phyloP scores from a whole-genome alignment of 352 stramenopile species.

The Phytophthora tentaculata region DNA sequence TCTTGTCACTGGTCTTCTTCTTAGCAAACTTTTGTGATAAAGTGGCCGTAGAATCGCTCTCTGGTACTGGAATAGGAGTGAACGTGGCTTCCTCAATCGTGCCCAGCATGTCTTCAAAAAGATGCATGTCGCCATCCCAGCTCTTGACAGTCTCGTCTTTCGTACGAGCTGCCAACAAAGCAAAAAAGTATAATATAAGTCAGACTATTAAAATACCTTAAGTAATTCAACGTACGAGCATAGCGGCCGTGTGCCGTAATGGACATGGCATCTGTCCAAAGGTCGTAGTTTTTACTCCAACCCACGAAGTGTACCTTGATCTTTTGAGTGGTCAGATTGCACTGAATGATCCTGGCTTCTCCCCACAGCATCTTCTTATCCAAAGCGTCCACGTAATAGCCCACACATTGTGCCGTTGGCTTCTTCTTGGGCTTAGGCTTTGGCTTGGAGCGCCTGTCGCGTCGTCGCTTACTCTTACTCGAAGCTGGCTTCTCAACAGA shows the following conservation, averaged over 20 bases:
- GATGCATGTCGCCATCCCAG: slow-evolving; percentile 62
- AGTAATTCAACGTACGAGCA: slow-evolving; percentile 44
- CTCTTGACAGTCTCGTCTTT: slow-evolving; percentile 39
- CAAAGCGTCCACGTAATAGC: slow-evolving; percentile 73
- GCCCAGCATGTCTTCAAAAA: slow-evolving; percentile 60
- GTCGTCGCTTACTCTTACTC: slow-evolving; percentile 30
- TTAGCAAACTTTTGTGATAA: background rate
- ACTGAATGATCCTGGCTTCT: slow-evolving; percentile 73
- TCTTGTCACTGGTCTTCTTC: slow-evolving; percentile 17
- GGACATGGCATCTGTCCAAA: slow-evolving; percentile 79
- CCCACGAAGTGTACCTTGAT: slow-evolving; percentile 80
- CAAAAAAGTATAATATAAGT: slow-evolving; percentile 8
- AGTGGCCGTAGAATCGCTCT: background rate
- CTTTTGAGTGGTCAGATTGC: slow-evolving; percentile 60
- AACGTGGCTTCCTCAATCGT: slow-evolving; percentile 30
- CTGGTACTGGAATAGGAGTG: slow-evolving; percentile 21
- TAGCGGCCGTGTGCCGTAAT: slow-evolving; percentile 64
- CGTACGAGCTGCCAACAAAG: slow-evolving; percentile 22
- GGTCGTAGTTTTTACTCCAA: slow-evolving; percentile 66
- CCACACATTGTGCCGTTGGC: slow-evolving; percentile 47
- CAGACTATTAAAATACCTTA: background rate
- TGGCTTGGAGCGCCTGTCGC: slow-evolving; percentile 31
- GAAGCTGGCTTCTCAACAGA: slow-evolving; percentile 8
- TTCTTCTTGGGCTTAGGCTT: slow-evolving; percentile 45
- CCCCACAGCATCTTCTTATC: slow-evolving; percentile 80